Evolutionary conservation across 129 eudicot species (phyloP), one percentile per base, ranked within the genome.

Genomic region (Tagetes patula): DNA sequence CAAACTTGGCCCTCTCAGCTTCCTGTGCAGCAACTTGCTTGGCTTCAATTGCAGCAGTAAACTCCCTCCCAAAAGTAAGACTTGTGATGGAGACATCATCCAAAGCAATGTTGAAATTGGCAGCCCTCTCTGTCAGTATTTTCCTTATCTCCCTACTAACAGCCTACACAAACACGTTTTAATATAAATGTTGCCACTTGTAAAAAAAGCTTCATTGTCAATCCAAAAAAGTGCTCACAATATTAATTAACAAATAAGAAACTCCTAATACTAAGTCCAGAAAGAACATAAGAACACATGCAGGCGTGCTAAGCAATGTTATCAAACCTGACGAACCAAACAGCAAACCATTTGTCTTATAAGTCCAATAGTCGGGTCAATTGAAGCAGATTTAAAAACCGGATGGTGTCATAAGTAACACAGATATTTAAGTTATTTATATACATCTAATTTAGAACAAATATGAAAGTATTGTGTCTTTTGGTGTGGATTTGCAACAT

Each of bases 11-110:
- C 68, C 90, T 83, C 77, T 86, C 90, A 40, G 87, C 87, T 71
- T 86, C 87, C 55, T 86, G 90, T 30, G 87, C 87, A 77, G 90
- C 90, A 69, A 86, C 85, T 70, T 86, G 90, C 58, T 86, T 86
- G 3, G 90, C 87, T 76, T 86, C 90, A 70, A 86, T 83, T 37
- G 90, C 87, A 64, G 85, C 87, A 34, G 87, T 86, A 61, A 80
- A 86, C 71, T 86, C 87, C 69, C 72, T 83, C 49, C 90, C 87
- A 58, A 86, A 83, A 6, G 90, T 86, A 33, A 86, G 83, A 58
- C 71, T 74, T 53, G 87, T 86, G 43, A 86, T 83, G 8, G 85
- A 86, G 33, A 86, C 87, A 58, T 86, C 90, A 74, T 86, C 90
- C 65, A 86, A 66, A 12, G 85, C 87, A 20, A 86, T 80, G 78